These are phyloP conservation scores for Vinca minor DNA, from an alignment of 257 asterid genomes.

Conservation along the genomic window DNA sequence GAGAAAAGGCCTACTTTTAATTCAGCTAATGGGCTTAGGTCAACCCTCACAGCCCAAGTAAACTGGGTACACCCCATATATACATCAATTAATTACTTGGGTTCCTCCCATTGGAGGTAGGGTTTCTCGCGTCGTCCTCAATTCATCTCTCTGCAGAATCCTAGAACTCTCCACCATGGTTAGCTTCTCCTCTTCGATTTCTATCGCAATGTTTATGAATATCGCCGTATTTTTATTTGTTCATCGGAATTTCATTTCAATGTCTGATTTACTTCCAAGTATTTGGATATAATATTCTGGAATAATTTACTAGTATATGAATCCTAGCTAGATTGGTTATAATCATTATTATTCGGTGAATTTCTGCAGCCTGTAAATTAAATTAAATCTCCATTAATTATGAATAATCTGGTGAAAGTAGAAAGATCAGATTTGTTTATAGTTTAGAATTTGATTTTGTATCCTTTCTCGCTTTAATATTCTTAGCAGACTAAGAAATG, in stretches of 20 bases:
- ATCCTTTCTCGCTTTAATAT: background rate
- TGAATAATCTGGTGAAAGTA: background rate
- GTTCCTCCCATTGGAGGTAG: background rate
- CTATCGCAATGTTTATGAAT: background rate
- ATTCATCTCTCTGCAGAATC: slow-evolving; percentile 4
- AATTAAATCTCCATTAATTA: background rate
- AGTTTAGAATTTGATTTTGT: background rate
- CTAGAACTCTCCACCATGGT: slow-evolving; percentile 14
- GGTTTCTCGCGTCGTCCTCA: slow-evolving; percentile 5
- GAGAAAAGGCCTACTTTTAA: background rate
- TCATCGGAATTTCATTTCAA: background rate
- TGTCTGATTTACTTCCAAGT: background rate
- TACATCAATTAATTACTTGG: background rate
- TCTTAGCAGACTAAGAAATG: background rate
- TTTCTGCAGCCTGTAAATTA: background rate
- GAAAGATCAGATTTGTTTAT: background rate
- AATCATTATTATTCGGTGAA: background rate
- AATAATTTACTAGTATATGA: background rate
- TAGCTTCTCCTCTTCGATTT: background rate
- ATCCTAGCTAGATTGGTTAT: background rate
- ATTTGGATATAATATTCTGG: background rate
- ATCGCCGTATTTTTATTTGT: background rate
- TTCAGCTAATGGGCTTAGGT: background rate
- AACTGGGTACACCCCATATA: background rate
- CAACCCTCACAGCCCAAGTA: background rate